A percentile compares a stretch with the other conserved stretches of the same genome.
phyloP scores from a whole-genome alignment of 257 asterid genomes.

The Salvia splendens region DNA sequence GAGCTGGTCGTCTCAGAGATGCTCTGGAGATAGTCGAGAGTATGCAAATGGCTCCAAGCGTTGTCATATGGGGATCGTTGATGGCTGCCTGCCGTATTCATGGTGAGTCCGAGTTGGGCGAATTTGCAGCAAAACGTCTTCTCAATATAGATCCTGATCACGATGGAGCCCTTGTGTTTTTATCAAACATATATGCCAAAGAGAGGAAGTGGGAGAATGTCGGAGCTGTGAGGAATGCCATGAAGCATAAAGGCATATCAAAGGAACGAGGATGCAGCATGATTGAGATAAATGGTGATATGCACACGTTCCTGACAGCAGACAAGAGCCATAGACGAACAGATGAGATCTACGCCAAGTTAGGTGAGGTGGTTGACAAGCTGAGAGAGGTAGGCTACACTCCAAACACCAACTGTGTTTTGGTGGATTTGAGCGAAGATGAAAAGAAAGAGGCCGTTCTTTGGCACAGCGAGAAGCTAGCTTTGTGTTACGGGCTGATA shows the following conservation, averaged over 20 bases:
- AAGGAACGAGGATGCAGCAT: slow-evolving; percentile 68
- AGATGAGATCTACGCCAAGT: slow-evolving; percentile 52
- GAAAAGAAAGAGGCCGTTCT: slow-evolving; percentile 55
- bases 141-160: slow-evolving; percentile 71
- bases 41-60: slow-evolving; percentile 81
- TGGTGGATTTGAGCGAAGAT: slow-evolving; percentile 59
- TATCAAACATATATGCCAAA: slow-evolving; percentile 67
- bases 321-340: slow-evolving; percentile 54
- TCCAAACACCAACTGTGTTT: slow-evolving; percentile 49
- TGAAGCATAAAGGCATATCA: slow-evolving; percentile 50
- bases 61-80: slow-evolving; percentile 73
- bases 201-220: slow-evolving; percentile 59
- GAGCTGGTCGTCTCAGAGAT: slow-evolving; percentile 57
- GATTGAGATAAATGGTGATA: slow-evolving; percentile 51
- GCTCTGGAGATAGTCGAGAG: slow-evolving; percentile 64
- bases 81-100: slow-evolving; percentile 76
- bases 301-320: slow-evolving; percentile 61
- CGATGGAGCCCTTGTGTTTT: slow-evolving; percentile 75
- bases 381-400: slow-evolving; percentile 52
- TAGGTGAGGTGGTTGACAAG: slow-evolving; percentile 54
- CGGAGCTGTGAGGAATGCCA: slow-evolving; percentile 46
- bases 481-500: slow-evolving; percentile 57
- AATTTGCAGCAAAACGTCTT: slow-evolving; percentile 66
- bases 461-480: slow-evolving; percentile 72
- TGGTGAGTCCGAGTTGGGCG: slow-evolving; percentile 65